Base-by-base conservation (phyloP, 768 basidiomycete species). In the Kwoniella dejecticola region DNA sequence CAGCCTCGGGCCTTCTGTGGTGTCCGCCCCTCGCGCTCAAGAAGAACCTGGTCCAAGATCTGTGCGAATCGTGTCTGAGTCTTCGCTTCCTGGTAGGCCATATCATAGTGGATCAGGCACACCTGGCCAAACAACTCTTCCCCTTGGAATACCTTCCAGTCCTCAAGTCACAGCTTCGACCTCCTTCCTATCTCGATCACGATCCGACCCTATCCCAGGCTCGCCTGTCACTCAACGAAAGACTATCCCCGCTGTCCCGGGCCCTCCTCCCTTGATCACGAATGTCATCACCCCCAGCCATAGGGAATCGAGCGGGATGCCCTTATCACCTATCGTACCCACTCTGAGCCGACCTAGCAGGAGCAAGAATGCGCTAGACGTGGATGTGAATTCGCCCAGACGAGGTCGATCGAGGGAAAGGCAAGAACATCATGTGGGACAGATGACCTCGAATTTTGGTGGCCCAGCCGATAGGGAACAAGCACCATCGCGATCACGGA, bases 141-240 rank as follows among this genome's bases (percentile, higher is more conserved):
- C 56, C 10, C 56, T 57, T 17, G 45, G 45, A 24, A 57, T 57
- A 31, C 56, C 56, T 15, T 59, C 47, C 48, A 57, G 56, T n/a
- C 56, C 56, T 3, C 56, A 57, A 19, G 56, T 52, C 26, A 41
- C 52, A 24, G 24, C 49, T 7, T 53, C 62, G 19, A 57, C 49
- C 4, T 72, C 74, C 1, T 48, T 63, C 12, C 64, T 75, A 5
- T 68, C 74, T 13, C 69, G 74, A 21, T 72, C 74, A 0, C 67
- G 71, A 5, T 75, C 74, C 6, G 74, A 75, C 55, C 71, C 74
- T 27, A 57, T 65, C 30, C 59, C 55, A 0, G 40, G 50, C 23
- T 61, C 65, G 6, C 49, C 44, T 40, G n/a, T 42, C 7, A 55
- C 40, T 23, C 33, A 59, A 36, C 27, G 55, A 41, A 45, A 36